Evolutionary conservation across 306 rosid species (phyloP).

Genomic region (Clitoria ternatea): DNA sequence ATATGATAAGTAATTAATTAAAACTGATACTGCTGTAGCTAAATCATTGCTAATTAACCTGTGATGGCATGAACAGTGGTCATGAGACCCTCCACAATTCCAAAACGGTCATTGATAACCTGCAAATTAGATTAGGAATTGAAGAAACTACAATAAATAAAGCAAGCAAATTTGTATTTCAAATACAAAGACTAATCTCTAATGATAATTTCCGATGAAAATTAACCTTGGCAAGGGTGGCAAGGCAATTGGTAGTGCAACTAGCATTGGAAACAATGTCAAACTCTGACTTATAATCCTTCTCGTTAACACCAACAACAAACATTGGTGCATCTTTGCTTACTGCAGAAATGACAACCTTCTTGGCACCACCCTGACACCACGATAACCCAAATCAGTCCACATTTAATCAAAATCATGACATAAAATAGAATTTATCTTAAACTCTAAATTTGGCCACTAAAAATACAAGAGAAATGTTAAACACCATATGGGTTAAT

Average conservation of each 20-base stretch:
- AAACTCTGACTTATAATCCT: constrained; percentile 74
- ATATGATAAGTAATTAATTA: too few relatives aligned
- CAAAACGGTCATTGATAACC: constrained; percentile 90
- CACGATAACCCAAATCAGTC: constrained; percentile 21
- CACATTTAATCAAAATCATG: background rate
- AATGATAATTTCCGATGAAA: background rate
- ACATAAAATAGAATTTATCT: too few relatives aligned
- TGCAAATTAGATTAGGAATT: constrained; percentile 8
- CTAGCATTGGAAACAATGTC: constrained; percentile 92
- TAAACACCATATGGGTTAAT: too few relatives aligned
- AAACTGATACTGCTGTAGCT: too few relatives aligned
- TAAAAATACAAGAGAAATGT: too few relatives aligned
- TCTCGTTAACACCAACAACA: constrained; percentile 95
- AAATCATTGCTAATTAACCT: constrained; percentile 38
- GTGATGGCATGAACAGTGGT: constrained; percentile 90
- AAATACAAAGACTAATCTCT: too few relatives aligned
- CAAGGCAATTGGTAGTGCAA: constrained; percentile 98
- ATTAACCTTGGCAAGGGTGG: constrained; percentile 83
- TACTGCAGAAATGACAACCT: constrained; percentile 95
- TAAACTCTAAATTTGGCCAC: too few relatives aligned
- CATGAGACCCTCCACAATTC: constrained; percentile 98
- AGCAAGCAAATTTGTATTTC: too few relatives aligned
- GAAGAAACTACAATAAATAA: background rate
- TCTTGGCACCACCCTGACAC: constrained; percentile 94
- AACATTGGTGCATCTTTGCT: constrained; percentile 99